phyloP scores from a whole-genome alignment of 2,329 filamentous ascomycete species.

The Colletotrichum sojae region DNA sequence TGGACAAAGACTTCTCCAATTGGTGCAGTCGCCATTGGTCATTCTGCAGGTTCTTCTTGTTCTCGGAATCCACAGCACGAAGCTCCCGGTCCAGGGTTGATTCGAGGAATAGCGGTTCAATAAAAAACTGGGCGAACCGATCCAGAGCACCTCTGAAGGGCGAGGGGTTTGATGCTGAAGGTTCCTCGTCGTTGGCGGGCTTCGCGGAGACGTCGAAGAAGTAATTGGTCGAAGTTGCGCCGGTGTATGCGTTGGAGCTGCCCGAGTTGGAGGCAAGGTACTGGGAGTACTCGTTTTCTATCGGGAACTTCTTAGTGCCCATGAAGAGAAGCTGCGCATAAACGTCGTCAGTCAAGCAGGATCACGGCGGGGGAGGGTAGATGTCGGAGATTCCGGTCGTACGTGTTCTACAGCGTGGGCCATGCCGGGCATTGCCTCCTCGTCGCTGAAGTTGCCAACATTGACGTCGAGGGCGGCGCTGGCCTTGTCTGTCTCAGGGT shows the following conservation, averaged over 20 bases:
- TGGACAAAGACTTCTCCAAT: constrained; percentile 89
- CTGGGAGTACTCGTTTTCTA: constrained; percentile 95
- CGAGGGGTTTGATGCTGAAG: constrained; percentile 69
- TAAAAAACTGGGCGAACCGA: constrained; percentile 94
- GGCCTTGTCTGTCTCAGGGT: constrained; percentile 95
- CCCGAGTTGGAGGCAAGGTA: constrained; percentile 93
- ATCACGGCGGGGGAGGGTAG: constrained; percentile 15
- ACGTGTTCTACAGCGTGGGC: constrained; percentile 96
- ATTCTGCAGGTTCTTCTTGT: constrained; percentile 96
- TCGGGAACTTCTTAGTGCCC: constrained; percentile 98
- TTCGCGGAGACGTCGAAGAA: constrained; percentile 96
- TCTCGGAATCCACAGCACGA: constrained; percentile 92
- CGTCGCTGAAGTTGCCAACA: constrained; percentile 95
- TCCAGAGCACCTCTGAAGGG: constrained; percentile 86
- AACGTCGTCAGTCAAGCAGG: constrained; percentile 32
- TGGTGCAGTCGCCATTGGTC: constrained; percentile 91
- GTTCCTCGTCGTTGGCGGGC: constrained; percentile 71
- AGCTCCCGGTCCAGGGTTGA: constrained; percentile 90
- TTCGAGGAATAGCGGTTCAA: constrained; percentile 87
- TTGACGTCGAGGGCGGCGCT: constrained; percentile 96
- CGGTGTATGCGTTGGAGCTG: constrained; percentile 95
- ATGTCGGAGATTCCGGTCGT: constrained; percentile 45
- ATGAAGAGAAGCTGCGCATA: constrained; percentile 83
- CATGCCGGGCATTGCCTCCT: constrained; percentile 91
- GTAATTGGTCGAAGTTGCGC: constrained; percentile 94